A percentile compares a stretch with the other conserved stretches of the same genome.
These are phyloP conservation scores for Cercis canadensis DNA, from an alignment of 306 rosid species.

Conservation along the genomic window DNA sequence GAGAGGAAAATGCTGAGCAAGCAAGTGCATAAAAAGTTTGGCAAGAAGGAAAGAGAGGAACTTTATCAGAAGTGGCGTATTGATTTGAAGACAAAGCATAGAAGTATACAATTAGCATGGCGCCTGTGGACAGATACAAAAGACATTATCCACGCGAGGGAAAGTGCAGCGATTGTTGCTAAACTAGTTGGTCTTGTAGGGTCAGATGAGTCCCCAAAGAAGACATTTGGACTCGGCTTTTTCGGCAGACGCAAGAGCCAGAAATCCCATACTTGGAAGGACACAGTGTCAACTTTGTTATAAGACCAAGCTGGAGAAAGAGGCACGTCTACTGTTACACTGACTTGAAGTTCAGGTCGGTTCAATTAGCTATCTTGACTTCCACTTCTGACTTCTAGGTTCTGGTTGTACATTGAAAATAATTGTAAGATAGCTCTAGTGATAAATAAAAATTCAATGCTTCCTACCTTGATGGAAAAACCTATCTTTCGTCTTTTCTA, in stretches of 20 bases:
- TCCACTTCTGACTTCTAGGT: not conserved
- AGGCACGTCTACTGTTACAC: not conserved
- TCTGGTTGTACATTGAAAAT: too few species aligned
- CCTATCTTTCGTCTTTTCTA: too few species aligned
- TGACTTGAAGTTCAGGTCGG: conserved; percentile 14
- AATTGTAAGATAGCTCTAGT: too few species aligned
- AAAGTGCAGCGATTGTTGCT: conserved; percentile 82
- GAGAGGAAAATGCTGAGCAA: conserved; percentile 86
- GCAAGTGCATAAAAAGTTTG: conserved; percentile 68
- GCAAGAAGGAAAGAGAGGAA: conserved; percentile 60
- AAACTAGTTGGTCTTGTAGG: conserved; percentile 69
- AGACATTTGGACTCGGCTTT: conserved; percentile 65
- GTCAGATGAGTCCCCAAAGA: conserved; percentile 55
- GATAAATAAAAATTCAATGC: too few species aligned
- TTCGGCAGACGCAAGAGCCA: conserved; percentile 41
- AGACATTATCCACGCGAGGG: conserved; percentile 60
- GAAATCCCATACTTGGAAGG: conserved; percentile 54
- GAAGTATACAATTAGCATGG: conserved; percentile 73
- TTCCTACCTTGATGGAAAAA: too few species aligned
- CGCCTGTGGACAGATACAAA: conserved; percentile 62
- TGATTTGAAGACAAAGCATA: conserved; percentile 62
- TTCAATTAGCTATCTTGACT: conserved; percentile 29
- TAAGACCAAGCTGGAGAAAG: conserved; percentile 27
- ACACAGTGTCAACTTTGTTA: conserved; percentile 43
- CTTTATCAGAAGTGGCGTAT: conserved; percentile 77